Conservation (phyloP, 2,329 filamentous ascomycete genomes). For the Penicillium concentricum region DNA sequence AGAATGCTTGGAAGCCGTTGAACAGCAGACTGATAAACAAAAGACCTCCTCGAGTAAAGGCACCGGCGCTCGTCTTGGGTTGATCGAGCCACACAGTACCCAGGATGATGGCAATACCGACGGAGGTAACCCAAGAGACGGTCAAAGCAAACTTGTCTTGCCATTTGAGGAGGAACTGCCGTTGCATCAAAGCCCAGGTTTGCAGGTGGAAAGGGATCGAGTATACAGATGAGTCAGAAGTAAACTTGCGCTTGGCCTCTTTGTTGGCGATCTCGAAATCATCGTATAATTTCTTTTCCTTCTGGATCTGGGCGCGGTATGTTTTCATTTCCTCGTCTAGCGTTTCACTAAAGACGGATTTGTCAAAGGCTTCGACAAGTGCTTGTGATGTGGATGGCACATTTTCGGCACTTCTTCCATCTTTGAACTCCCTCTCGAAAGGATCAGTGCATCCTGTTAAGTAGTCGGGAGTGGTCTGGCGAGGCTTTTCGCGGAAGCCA, state of each 20-base stretch:
- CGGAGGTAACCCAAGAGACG: conserved; percentile 69
- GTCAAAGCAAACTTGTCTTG: conserved; percentile 77
- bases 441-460: conserved; percentile 79
- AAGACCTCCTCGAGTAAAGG: conserved; percentile 78
- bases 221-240: conserved; percentile 72
- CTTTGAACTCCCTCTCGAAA: conserved; percentile 75
- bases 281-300: conserved; percentile 66
- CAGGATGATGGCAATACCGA: conserved; percentile 73
- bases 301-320: conserved; percentile 64
- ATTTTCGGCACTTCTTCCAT: conserved; percentile 64
- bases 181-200: conserved; percentile 77
- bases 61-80: conserved; percentile 62
- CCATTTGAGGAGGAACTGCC: conserved; percentile 81
- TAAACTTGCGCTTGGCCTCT: conserved; percentile 75
- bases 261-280: conserved; percentile 74
- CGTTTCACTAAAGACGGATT: conserved; percentile 58
- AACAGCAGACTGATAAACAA: conserved; percentile 78
- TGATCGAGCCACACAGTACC: conserved; percentile 77
- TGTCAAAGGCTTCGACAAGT: conserved; percentile 67
- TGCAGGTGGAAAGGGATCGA: conserved; percentile 80
- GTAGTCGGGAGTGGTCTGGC: conserved; percentile 80
- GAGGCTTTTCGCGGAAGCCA: conserved; percentile 70
- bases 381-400: conserved; percentile 67
- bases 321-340: conserved; percentile 65
- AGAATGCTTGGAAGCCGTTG: conserved; percentile 84